Evolutionary conservation across 2,329 filamentous ascomycete genomes (phyloP).

Genomic region (Elsinoe perseae): DNA sequence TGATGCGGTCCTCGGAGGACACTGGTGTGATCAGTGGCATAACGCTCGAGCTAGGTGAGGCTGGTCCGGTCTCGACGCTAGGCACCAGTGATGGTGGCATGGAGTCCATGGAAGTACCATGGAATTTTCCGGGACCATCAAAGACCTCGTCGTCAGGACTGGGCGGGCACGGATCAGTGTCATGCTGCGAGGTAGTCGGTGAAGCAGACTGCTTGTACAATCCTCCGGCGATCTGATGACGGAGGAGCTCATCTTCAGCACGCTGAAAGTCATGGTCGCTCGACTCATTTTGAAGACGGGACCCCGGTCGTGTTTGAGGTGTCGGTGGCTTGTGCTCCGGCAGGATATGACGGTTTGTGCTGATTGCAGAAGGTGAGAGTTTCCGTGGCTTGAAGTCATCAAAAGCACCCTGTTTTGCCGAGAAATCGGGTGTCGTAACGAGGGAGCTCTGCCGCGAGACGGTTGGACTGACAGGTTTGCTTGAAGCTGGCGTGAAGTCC

Average conservation of each 20-base stretch:
- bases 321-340: slow-evolving; percentile 18
- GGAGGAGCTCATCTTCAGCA: slow-evolving; percentile 29
- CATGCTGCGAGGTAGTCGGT: slow-evolving; percentile 24
- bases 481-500: slow-evolving; percentile 31
- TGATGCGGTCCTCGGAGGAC: slow-evolving; percentile 28
- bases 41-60: slow-evolving; percentile 21
- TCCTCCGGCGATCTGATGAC: slow-evolving; percentile 30
- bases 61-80: slow-evolving; percentile 33
- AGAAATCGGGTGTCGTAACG: slow-evolving; percentile 18
- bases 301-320: slow-evolving; percentile 23
- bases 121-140: neutral
- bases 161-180: slow-evolving; percentile 34
- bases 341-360: slow-evolving; percentile 20
- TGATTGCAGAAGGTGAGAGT: slow-evolving; percentile 20
- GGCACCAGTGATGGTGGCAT: slow-evolving; percentile 10
- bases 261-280: slow-evolving; percentile 28
- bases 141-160: slow-evolving; percentile 39
- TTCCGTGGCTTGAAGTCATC: slow-evolving; percentile 22
- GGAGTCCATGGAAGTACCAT: neutral
- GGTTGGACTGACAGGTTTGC: slow-evolving; percentile 26
- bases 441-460: slow-evolving; percentile 21
- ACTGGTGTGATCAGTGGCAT: slow-evolving; percentile 19
- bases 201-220: slow-evolving; percentile 26
- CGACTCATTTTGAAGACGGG: slow-evolving; percentile 27
- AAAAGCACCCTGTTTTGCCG: slow-evolving; percentile 8